These are phyloP conservation scores for Glonium stellatum DNA, from an alignment of 495 filamentous ascomycete genomes.

Conservation along the genomic window DNA sequence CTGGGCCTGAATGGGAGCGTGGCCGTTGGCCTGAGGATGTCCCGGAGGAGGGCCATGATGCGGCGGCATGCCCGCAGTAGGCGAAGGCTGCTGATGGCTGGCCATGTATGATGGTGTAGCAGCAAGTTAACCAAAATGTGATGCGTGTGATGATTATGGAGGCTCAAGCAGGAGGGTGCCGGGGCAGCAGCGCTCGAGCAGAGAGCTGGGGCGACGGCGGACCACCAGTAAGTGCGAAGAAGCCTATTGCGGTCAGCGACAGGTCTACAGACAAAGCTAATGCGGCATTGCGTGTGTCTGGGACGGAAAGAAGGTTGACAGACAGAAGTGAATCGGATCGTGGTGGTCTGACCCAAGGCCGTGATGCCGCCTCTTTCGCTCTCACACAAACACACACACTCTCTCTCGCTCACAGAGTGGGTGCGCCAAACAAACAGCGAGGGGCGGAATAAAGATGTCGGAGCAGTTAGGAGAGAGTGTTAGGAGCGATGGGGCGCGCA, in stretches of 20 bases:
- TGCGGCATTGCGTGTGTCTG: background rate
- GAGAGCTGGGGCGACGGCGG: background rate
- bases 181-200: background rate
- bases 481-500: background rate
- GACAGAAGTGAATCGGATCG: background rate
- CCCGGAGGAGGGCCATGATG: conserved; percentile 29
- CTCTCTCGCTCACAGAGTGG: too few relatives aligned
- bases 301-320: background rate
- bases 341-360: background rate
- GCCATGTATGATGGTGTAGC: conserved; percentile 14
- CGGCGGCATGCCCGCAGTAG: conserved; percentile 26
- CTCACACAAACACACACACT: too few relatives aligned
- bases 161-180: background rate
- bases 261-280: background rate
- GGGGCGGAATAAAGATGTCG: background rate
- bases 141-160: background rate
- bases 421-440: background rate
- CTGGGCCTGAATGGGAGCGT: conserved; percentile 43
- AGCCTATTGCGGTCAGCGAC: background rate
- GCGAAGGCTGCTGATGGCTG: conserved; percentile 32
- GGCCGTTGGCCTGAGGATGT: conserved; percentile 28
- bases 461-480: background rate
- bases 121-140: background rate
- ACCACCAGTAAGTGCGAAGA: background rate
- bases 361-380: background rate